Base-by-base conservation (phyloP, 495 filamentous ascomycete species). In the Astrocystis sublimbata region DNA sequence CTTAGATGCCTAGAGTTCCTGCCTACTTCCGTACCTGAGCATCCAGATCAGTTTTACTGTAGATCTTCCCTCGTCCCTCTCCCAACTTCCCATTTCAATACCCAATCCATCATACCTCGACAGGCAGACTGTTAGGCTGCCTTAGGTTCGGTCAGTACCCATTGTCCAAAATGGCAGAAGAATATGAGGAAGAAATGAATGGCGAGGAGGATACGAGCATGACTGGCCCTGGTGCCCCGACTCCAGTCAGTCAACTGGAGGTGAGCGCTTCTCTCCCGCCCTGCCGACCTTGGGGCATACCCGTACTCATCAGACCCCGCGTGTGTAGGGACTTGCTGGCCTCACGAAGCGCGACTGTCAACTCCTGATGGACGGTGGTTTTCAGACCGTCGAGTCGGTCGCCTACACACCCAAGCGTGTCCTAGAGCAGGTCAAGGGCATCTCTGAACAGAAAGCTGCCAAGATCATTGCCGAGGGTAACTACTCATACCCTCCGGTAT, bases 271-370 rank as follows among this genome's bases (percentile, higher is more conserved):
- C 30, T 13, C 4, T 10, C 2, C 6, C 17, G 13, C 28, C 7
- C 19, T 17, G 2, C 6, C 26, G 45, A 23, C 21, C 33, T 13
- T 23, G 28, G n/a, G 2, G 21, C 17, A 12, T 51, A 1, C 23
- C 28, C 30, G 9, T 40, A 46, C 31, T 52, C 31, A 62, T 62
- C 65, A 31, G 68, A 64, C 46, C 65, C 54, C 21, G 9, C 17
- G 35, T 21, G n/a, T 21, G 26, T 49, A 94, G 89, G 89, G 90
- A 38, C 74, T 92, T 68, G 86, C 88, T 43, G 94, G 96, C 3
- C 78, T 98, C 61, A 96, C 90, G n/a, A 90, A 90, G 30, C 85
- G 94, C 58, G 94, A 98, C 72, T 96, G 97, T 67, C 93, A 98
- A 71, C 79, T 96, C 41, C 84, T 98, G 31, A 78, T 96, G 31